phyloP scores from a whole-genome alignment of 1,139 yeast genomes.

The Kodamaea arcana region DNA sequence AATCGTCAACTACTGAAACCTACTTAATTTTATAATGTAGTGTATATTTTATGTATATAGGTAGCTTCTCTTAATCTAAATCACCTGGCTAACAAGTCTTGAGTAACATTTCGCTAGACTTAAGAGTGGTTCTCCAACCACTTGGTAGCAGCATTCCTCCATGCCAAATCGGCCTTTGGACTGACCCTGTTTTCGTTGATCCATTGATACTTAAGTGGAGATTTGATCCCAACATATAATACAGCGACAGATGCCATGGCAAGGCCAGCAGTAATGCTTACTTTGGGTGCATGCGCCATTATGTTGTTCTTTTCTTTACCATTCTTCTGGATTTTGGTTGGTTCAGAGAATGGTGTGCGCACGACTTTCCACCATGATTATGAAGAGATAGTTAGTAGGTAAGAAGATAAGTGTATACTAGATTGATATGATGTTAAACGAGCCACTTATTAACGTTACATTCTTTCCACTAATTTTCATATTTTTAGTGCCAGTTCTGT shows the following conservation, averaged over 20 bases:
- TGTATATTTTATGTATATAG: too few relatives aligned
- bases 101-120: too few relatives aligned
- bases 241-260: slow-evolving; percentile 45
- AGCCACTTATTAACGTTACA: too few relatives aligned
- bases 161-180: slow-evolving; percentile 51
- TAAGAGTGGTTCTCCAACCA: slow-evolving; percentile 42
- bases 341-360: slow-evolving; percentile 14
- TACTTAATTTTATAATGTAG: too few relatives aligned
- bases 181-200: slow-evolving; percentile 41
- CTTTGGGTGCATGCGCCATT: slow-evolving; percentile 43
- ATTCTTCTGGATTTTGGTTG: slow-evolving; percentile 20
- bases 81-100: too few relatives aligned
- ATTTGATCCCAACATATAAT: slow-evolving; percentile 38
- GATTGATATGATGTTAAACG: too few relatives aligned
- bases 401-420: too few relatives aligned
- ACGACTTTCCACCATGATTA: slow-evolving; percentile 13
- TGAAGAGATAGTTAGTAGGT: too few relatives aligned
- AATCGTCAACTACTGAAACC: too few relatives aligned
- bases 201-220: slow-evolving; percentile 45
- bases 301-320: slow-evolving; percentile 6
- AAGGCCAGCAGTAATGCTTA: slow-evolving; percentile 40
- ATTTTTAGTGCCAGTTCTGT: too few relatives aligned
- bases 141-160: slow-evolving; percentile 47
- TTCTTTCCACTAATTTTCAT: too few relatives aligned
- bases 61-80: too few relatives aligned